Percentiles rank a stretch among this genome's conserved stretches.
phyloP scores from a whole-genome alignment of 208 protist genomes.

The Leishmania tarentolae region DNA sequence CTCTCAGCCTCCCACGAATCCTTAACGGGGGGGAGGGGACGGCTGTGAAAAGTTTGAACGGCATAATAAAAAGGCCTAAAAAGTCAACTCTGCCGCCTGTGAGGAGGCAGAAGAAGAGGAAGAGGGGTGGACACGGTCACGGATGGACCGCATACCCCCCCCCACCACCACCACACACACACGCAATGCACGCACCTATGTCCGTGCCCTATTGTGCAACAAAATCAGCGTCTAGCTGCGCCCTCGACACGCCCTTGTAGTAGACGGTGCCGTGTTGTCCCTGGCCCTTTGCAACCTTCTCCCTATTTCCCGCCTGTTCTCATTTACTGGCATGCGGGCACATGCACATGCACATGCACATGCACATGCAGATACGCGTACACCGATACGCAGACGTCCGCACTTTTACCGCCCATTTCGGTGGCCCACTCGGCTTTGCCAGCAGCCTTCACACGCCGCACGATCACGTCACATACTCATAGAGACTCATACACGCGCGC shows the following conservation, averaged over 20 bases:
- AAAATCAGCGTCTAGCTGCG: background rate
- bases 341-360: background rate
- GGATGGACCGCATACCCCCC: background rate
- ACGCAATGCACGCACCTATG: background rate
- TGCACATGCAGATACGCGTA: background rate
- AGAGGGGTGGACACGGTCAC: background rate
- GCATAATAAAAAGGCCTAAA: too few species aligned
- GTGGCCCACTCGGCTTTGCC: background rate
- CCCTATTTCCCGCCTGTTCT: background rate
- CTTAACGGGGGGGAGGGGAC: too few species aligned
- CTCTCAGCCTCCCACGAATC: too few species aligned
- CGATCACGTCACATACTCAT: background rate
- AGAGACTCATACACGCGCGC: conserved; percentile 3
- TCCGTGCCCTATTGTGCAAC: background rate
- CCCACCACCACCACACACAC: background rate
- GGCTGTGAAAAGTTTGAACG: background rate
- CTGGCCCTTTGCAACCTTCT: background rate
- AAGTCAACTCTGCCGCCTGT: background rate
- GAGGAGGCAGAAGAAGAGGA: background rate
- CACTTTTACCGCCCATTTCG: background rate
- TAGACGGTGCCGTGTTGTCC: background rate
- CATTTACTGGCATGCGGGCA: background rate
- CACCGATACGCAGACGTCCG: background rate
- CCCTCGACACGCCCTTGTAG: background rate
- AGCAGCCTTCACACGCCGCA: background rate